Percentiles rank a stretch among this genome's conserved stretches.
These are phyloP conservation scores for Tulasnella sp. DNA, from an alignment of 768 basidiomycete genomes.

Conservation along the genomic window DNA sequence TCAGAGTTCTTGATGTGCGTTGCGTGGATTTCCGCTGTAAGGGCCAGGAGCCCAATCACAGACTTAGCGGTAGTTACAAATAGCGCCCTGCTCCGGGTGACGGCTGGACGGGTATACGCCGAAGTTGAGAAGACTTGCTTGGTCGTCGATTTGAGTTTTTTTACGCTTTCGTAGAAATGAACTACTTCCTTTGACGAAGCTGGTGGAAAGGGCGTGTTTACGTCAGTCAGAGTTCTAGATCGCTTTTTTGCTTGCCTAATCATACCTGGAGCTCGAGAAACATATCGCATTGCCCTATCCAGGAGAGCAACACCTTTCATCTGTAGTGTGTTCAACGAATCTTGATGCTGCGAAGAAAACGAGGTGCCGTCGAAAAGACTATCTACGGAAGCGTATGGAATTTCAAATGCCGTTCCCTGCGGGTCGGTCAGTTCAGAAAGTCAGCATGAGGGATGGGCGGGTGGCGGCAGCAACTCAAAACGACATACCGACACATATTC, in stretches of 20 bases:
- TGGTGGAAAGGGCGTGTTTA: background rate
- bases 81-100: background rate
- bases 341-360: background rate
- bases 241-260: background rate
- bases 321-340: background rate
- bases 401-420: constrained; percentile 7
- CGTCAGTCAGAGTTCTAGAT: background rate
- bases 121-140: background rate
- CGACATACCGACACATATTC: constrained; percentile 26
- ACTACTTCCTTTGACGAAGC: background rate
- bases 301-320: background rate
- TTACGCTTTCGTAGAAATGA: background rate
- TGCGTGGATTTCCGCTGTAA: constrained; percentile 4
- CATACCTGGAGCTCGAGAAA: background rate
- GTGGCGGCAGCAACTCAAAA: background rate
- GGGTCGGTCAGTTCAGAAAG: background rate
- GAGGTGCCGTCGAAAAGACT: constrained; percentile 4
- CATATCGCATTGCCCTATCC: background rate
- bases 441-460: background rate
- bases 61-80: background rate
- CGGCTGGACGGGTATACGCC: background rate
- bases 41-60: background rate
- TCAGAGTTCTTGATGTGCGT: background rate
- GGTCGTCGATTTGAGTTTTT: background rate
- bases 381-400: constrained; percentile 5